Evolutionary conservation across 179 eudicot genomes (phyloP).

Genomic region (Beta lomatogona): DNA sequence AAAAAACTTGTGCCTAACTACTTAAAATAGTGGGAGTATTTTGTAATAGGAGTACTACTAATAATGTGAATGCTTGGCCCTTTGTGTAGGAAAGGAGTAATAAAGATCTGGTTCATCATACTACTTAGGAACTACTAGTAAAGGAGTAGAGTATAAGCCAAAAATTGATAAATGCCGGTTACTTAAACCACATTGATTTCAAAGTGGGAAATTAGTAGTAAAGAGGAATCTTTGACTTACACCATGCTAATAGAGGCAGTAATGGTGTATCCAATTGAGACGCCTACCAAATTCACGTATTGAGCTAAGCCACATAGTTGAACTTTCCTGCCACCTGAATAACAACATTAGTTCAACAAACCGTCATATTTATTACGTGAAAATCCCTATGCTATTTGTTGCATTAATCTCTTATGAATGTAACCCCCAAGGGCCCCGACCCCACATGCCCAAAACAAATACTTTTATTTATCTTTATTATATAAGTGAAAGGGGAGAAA

Average conservation of each 20-base stretch:
- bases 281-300: constrained; percentile 69
- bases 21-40: too few species aligned
- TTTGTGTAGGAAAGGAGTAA: background rate
- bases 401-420: background rate
- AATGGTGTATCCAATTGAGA: constrained; percentile 88
- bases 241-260: constrained; percentile 93
- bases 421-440: background rate
- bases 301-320: constrained; percentile 89
- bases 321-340: constrained; percentile 72
- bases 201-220: background rate
- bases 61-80: too few species aligned
- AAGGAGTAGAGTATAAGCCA: background rate
- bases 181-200: background rate
- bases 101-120: background rate
- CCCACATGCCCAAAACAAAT: background rate
- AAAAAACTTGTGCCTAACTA: too few species aligned
- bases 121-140: background rate
- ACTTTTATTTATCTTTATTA: too few species aligned
- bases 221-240: constrained; percentile 49
- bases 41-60: too few species aligned
- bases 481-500: too few species aligned
- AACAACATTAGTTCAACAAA: background rate
- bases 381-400: background rate
- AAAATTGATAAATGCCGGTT: constrained; percentile 2
- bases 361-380: background rate